Conservation (phyloP, 176 grass and related monocot genomes). For the Phoenix roebelenii region DNA sequence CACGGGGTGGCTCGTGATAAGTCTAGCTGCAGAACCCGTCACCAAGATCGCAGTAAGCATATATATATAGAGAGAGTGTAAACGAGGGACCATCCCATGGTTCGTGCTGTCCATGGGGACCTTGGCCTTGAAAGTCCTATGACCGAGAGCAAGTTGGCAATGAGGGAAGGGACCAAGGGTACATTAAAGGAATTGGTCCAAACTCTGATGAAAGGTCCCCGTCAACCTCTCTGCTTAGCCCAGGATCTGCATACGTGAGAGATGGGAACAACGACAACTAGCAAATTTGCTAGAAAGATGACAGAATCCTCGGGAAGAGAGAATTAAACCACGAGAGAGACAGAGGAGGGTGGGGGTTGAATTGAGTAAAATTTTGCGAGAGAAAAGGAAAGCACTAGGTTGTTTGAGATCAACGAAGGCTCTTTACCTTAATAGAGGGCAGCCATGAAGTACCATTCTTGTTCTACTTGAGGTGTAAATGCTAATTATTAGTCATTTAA, state of each 20-base stretch:
- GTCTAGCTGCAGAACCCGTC: no score
- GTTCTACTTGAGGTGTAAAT: no score
- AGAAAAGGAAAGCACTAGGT: no score
- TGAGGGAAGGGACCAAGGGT: neutral
- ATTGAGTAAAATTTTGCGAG: neutral
- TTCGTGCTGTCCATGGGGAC: no score
- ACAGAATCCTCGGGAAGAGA: neutral
- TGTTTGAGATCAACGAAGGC: no score
- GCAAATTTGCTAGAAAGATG: neutral
- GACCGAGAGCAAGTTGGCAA: neutral
- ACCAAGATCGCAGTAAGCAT: no score
- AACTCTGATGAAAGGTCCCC: constrained; percentile 2
- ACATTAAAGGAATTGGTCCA: constrained; percentile 3
- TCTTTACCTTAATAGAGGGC: no score
- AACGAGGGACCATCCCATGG: no score
- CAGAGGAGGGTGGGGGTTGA: neutral
- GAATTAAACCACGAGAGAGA: neutral
- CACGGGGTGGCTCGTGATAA: neutral
- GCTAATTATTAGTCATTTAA: no score
- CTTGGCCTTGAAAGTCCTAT: no score
- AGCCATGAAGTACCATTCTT: no score
- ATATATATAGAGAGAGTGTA: no score
- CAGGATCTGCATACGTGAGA: constrained; percentile 4
- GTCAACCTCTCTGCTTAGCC: neutral
- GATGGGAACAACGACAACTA: neutral